A percentile compares a stretch with the other conserved stretches of the same genome.
phyloP scores from a whole-genome alignment of 2,329 filamentous ascomycete species.

The Fusarium nisikadoi region DNA sequence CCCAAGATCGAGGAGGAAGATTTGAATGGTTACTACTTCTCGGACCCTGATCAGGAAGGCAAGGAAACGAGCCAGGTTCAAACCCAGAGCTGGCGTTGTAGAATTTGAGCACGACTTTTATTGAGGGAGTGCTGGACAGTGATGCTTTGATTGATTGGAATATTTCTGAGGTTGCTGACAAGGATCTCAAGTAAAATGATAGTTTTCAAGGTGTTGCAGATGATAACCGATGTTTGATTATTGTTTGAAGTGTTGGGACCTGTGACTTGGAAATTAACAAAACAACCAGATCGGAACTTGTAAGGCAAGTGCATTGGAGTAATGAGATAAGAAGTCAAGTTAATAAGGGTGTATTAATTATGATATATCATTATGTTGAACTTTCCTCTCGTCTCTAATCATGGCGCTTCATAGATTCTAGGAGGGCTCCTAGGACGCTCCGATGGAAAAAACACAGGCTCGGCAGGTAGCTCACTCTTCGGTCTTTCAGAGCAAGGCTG shows the following conservation, averaged over 20 bases:
- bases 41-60: slow-evolving; percentile 51
- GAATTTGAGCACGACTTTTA: slow-evolving; percentile 52
- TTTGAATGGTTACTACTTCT: slow-evolving; percentile 57
- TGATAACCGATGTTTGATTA: fast-evolving
- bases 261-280: background rate
- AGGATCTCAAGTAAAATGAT: background rate
- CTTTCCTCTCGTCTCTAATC: background rate
- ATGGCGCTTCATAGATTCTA: background rate
- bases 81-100: slow-evolving; percentile 54
- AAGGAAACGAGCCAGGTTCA: slow-evolving; percentile 52
- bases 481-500: background rate
- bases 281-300: fast-evolving
- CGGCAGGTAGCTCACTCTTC: slow-evolving; percentile 6
- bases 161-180: background rate
- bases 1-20: slow-evolving; percentile 55
- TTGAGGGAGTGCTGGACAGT: slow-evolving; percentile 54
- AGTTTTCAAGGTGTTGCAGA: no score
- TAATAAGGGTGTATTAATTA: background rate
- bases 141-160: slow-evolving; percentile 47
- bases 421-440: background rate
- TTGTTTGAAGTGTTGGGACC: background rate
- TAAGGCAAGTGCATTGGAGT: background rate
- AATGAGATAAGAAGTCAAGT: background rate
- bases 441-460: background rate
- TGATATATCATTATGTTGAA: background rate